A percentile compares a stretch with the other conserved stretches of the same genome.
These are phyloP conservation scores for Clohesyomyces aquaticus DNA, from an alignment of 495 filamentous ascomycete species.

Conservation along the genomic window DNA sequence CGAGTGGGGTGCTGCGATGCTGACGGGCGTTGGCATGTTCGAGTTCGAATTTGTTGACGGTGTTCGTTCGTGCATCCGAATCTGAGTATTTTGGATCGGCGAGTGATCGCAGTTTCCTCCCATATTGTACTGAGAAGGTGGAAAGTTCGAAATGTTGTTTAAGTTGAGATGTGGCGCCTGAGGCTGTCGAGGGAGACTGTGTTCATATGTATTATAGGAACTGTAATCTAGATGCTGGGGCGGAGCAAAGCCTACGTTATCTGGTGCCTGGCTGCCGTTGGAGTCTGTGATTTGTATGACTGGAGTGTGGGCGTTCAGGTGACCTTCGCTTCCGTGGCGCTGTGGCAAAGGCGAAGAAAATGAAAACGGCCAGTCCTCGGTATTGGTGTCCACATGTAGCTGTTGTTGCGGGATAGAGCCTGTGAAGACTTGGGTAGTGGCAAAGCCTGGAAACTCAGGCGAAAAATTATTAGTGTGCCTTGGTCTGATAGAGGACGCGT, in stretches of 20 bases:
- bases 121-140: slow-evolving; percentile 16
- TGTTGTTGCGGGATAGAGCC: too few species aligned
- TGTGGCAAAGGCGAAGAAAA: slow-evolving; percentile 35
- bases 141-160: slow-evolving; percentile 19
- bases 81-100: slow-evolving; percentile 14
- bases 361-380: slow-evolving; percentile 17
- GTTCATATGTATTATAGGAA: slow-evolving; percentile 18
- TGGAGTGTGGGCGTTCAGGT: slow-evolving; percentile 32
- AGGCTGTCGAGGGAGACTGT: slow-evolving; percentile 20
- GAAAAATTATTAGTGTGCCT: slow-evolving; percentile 7
- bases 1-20: slow-evolving; percentile 28
- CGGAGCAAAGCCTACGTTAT: slow-evolving; percentile 30
- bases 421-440: not conserved
- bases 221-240: slow-evolving; percentile 25
- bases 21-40: slow-evolving; percentile 32
- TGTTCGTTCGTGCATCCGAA: slow-evolving; percentile 26
- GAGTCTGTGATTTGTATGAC: slow-evolving; percentile 25
- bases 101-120: slow-evolving; percentile 24
- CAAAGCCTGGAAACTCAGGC: not conserved
- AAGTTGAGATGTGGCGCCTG: slow-evolving; percentile 29
- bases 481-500: slow-evolving; percentile 2
- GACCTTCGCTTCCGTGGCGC: slow-evolving; percentile 15
- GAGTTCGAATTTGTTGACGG: slow-evolving; percentile 22
- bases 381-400: slow-evolving; percentile 10
- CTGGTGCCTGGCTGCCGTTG: slow-evolving; percentile 2